Evolutionary conservation across 345 rosid genomes (phyloP), one percentile per base, ranked within the genome.

Genomic region (Hirschfeldia incana): DNA sequence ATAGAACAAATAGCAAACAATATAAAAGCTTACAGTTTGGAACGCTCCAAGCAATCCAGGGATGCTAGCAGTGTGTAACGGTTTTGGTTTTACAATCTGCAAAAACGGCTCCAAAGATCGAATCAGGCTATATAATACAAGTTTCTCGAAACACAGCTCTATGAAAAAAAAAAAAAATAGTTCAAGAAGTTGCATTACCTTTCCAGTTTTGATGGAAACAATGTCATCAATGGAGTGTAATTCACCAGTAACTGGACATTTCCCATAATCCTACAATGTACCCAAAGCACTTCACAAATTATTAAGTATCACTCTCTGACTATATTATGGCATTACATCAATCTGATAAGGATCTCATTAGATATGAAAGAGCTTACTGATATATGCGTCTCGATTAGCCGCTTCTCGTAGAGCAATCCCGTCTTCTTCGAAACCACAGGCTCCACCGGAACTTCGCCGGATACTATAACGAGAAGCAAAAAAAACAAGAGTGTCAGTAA

Each of bases 371-470:
- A 67, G 69, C 82, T n/a, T 81, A 93, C 99, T 70, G 85, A 77
- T 68, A 96, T 89, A 81, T 90, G 94, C 27, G 88, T 86, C 85
- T 93, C 97, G 84, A 96, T 92, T 74, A 96, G 81, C 55, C 99
- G 97, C 85, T 88, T 92, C 89, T 96, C 99, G 75, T 65, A 96
- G 26, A 96, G 87, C 76, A 91, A 88, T 8, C 98, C 97, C 4
- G 97, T 88, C 69, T 83, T 92, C 69, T 21, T 88, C 5, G 97
- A 90, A 42, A 93, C 89, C 13, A 96, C 98, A 9, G 99, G 99
- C 83, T 90, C 97, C 75, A 89, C 98, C 90, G 99, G 98, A 80
- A 96, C 90, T 86, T 92, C 98, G 72, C 99, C 97, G 86, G 99
- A 93, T 53, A 96, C 99, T 96, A 76, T 39, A 85, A 21, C 21